phyloP scores from a whole-genome alignment of 352 stramenopile species.

The Pythium brachiatum region DNA sequence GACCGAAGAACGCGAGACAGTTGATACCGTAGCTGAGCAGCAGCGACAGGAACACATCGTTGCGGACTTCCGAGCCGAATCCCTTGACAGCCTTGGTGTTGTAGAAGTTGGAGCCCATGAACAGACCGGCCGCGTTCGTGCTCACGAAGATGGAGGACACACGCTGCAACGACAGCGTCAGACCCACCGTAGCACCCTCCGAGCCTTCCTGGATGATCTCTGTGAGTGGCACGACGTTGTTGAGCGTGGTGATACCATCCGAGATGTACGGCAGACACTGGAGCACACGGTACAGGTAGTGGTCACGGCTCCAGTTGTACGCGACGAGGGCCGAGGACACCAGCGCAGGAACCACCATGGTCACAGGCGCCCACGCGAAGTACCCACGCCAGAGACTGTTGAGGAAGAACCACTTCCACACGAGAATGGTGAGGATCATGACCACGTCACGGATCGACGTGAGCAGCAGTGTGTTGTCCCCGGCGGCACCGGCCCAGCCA shows the following conservation, averaged over 20 bases:
- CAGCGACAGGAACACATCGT: constrained; percentile 50
- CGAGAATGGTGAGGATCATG: constrained; percentile 51
- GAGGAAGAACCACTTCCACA: constrained; percentile 57
- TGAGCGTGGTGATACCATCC: constrained; percentile 51
- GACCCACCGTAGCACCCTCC: constrained; percentile 53
- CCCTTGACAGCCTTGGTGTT: constrained; percentile 23
- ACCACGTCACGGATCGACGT: constrained; percentile 49
- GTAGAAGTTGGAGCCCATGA: constrained; percentile 52
- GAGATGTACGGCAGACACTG: constrained; percentile 46
- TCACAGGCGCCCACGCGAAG: constrained; percentile 50
- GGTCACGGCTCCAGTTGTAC: constrained; percentile 44
- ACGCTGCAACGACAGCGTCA: constrained; percentile 57
- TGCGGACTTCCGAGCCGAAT: constrained; percentile 35
- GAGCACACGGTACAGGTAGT: constrained; percentile 58
- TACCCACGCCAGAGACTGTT: constrained; percentile 57
- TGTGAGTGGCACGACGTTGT: constrained; percentile 54
- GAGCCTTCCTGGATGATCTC: constrained; percentile 70
- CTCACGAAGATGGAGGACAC: constrained; percentile 59
- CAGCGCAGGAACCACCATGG: constrained; percentile 49
- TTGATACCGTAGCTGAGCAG: constrained; percentile 57
- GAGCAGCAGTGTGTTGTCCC: constrained; percentile 44
- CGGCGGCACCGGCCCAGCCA: constrained; percentile 35
- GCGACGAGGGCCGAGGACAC: constrained; percentile 40
- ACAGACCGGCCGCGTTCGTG: constrained; percentile 45
- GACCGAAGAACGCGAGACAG: constrained; percentile 44